These are phyloP conservation scores for Gaeumannomyces tritici DNA, from an alignment of 2,329 filamentous ascomycete species.

Conservation along the genomic window DNA sequence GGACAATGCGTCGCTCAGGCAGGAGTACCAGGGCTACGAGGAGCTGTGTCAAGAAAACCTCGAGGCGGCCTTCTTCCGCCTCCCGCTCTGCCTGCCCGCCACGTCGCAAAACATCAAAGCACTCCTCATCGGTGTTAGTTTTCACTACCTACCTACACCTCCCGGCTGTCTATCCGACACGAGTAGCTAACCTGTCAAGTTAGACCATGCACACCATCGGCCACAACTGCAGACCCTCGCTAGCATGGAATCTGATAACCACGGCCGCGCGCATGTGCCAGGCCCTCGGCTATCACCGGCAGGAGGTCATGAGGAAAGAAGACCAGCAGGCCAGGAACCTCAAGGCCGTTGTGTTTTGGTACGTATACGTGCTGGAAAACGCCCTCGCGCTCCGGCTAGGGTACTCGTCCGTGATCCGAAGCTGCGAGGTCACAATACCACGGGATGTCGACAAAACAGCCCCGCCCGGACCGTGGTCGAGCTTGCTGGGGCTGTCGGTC, in stretches of 20 bases:
- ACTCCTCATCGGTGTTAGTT: neutral
- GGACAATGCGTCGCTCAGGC: neutral
- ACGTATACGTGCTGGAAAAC: neutral
- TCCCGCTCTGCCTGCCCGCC: neutral
- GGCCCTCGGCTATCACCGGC: neutral
- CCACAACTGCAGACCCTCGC: neutral
- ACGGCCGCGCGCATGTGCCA: neutral
- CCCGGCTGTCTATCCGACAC: neutral
- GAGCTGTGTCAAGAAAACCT: neutral
- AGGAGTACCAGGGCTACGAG: neutral
- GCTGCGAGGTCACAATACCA: neutral
- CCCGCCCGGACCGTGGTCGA: neutral
- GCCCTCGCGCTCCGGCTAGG: neutral
- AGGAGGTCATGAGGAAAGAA: neutral
- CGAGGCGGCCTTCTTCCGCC: neutral
- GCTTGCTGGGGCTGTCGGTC: neutral
- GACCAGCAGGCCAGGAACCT: neutral
- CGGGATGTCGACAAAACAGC: neutral
- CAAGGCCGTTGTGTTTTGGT: neutral
- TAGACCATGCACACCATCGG: neutral
- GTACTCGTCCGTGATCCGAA: conserved; percentile 1
- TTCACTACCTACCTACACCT: neutral
- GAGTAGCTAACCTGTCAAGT: neutral
- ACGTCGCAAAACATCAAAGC: neutral
- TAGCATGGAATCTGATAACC: neutral